Base-by-base conservation (phyloP, 148 eudicot genomes). In the Camellia japonica region DNA sequence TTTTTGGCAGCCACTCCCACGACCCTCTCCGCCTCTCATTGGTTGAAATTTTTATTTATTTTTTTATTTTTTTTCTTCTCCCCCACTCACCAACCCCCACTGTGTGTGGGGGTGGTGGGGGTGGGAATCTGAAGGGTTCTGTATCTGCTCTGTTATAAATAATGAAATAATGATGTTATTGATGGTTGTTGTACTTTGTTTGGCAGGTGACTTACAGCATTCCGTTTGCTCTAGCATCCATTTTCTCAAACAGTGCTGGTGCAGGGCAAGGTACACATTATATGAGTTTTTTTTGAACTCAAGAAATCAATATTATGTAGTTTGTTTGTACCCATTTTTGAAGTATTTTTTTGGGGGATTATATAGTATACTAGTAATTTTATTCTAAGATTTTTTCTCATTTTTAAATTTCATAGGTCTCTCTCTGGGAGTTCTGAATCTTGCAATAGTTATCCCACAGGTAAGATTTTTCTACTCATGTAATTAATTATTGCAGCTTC, bases 221-320 rank as follows among this genome's bases (percentile, higher is more conserved):
- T 72, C 97, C 97, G 23, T 93, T 90, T 86, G 97, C 97, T 60
- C 72, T 93, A 30, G 97, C 97, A 9, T 90, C 97, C 15, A 91
- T 92, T 64, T 91, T 86, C 82, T 91, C 92, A n/a, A 83, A 86
- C 3, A 83, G 84, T 67, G 83, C 91, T 7, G 90, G 90, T 8
- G 77, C 90, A 16, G 97, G 95, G 43, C 97, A 93, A 81, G 97
- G 97, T 93, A 86, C 74, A 7, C n/a, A n/a, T n/a, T n/a, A n/a
- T n/a, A n/a, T n/a, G n/a, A n/a, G n/a, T n/a, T n/a, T n/a, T n/a
- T n/a, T n/a, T 65, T 30, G 43, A 30, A 30, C 38, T 1, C 38
- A 30, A 30, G 38, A 30, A 30, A 1, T 30, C 38, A 30, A 30
- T 0, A 1, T 30, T 30, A 1, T 30, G 38, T 41, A 15, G 8